Conservation (phyloP, 306 rosid genomes). For the Vigna mungo region DNA sequence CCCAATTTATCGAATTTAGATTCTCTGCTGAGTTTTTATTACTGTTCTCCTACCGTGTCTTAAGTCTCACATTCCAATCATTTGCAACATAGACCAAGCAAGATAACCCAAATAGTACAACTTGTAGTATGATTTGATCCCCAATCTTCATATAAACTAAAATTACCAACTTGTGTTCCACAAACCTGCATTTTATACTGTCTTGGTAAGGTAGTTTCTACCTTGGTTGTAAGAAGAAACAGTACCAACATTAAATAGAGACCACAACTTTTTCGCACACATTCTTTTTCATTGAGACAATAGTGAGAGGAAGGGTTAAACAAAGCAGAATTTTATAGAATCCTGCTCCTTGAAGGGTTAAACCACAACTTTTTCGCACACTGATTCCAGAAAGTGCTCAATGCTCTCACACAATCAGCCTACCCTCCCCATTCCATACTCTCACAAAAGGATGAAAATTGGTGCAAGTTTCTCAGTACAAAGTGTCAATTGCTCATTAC, state of each 20-base stretch:
- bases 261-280: background rate
- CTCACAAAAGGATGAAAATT: slow-evolving; percentile 19
- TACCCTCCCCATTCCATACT: background rate
- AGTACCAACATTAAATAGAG: slow-evolving; percentile 4
- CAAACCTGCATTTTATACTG: too few species aligned
- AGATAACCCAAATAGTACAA: too few species aligned
- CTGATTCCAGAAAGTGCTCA: background rate
- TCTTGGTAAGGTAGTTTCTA: too few species aligned
- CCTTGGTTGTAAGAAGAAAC: too few species aligned
- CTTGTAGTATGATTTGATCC: too few species aligned
- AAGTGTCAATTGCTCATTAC: background rate
- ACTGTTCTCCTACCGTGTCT: too few species aligned
- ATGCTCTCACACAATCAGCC: background rate
- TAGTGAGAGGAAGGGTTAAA: background rate
- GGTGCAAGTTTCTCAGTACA: background rate
- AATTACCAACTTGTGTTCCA: too few species aligned
- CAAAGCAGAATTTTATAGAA: slow-evolving; percentile 28
- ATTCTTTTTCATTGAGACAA: background rate
- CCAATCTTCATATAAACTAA: too few species aligned
- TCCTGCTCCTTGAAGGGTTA: background rate
- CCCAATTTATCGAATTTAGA: too few species aligned
- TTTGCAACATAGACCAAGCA: too few species aligned
- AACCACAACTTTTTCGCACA: too few species aligned
- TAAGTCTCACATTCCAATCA: too few species aligned
- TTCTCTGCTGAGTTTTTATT: background rate